Percentiles rank a stretch among this genome's conserved stretches.
Conservation (phyloP, 371 early-diverging fungal genomes). For the Blyttiomyces sp. region DNA sequence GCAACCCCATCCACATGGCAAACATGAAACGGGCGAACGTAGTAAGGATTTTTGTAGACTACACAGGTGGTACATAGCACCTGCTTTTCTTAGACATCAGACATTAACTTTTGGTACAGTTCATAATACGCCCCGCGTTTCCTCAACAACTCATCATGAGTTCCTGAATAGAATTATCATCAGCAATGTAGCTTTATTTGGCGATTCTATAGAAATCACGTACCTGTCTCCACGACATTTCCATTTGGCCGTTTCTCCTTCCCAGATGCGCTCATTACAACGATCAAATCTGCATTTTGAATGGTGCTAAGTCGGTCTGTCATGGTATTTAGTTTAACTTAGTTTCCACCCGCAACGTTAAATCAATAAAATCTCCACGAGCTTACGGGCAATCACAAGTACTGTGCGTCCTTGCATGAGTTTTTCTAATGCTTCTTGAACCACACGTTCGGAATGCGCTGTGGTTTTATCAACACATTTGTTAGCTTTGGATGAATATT, state of each 20-base stretch:
- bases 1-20: no score
- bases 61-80: no score
- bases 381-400: constrained; percentile 82
- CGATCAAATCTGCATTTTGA: constrained; percentile 35
- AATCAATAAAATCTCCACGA: not conserved
- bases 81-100: no score
- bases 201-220: not conserved
- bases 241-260: constrained; percentile 13
- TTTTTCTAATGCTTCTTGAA: constrained; percentile 75
- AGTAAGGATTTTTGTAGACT: no score
- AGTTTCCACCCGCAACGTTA: not conserved
- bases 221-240: constrained; percentile 35
- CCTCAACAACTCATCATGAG: constrained; percentile 19
- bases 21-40: no score
- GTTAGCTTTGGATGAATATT: no score
- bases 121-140: constrained; percentile 27
- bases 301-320: constrained; percentile 59
- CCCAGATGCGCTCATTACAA: constrained; percentile 24
- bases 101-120: constrained; percentile 17
- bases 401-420: constrained; percentile 76
- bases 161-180: no score
- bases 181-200: no score
- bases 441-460: constrained; percentile 63
- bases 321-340: not conserved
- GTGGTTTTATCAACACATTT: no score